These are phyloP conservation scores for Eucalyptus coolabah DNA, from an alignment of 345 rosid genomes.

Conservation along the genomic window DNA sequence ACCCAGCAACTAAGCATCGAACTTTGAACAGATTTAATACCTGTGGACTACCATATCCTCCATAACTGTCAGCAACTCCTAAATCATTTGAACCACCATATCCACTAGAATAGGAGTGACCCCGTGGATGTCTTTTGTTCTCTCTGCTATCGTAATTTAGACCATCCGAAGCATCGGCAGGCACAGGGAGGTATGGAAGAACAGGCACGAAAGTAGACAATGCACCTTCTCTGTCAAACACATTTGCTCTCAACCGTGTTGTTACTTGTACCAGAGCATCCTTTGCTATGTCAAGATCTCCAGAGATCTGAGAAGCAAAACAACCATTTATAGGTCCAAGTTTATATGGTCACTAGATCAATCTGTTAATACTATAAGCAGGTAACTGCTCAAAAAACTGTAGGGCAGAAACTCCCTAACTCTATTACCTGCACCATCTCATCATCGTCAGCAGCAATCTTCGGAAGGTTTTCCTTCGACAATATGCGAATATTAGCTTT, in stretches of 20 bases:
- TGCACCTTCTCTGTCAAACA: constrained; percentile 85
- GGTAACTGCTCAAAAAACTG: neutral
- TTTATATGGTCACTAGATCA: neutral
- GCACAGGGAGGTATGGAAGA: constrained; percentile 75
- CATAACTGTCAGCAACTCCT: constrained; percentile 46
- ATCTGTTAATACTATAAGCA: neutral
- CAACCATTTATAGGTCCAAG: neutral
- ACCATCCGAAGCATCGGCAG: constrained; percentile 48
- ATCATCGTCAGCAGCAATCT: constrained; percentile 79
- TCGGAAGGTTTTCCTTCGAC: constrained; percentile 81
- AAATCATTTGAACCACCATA: constrained; percentile 59
- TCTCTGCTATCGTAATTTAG: constrained; percentile 59
- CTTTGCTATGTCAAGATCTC: constrained; percentile 92
- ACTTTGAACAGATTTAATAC: constrained; percentile 4
- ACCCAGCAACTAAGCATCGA: neutral
- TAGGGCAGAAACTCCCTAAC: neutral
- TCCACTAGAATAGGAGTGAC: constrained; percentile 61
- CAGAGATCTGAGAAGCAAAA: constrained; percentile 48
- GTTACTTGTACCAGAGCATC: constrained; percentile 86
- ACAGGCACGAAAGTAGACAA: constrained; percentile 73
- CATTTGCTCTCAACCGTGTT: constrained; percentile 73
- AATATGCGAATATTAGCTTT: constrained; percentile 91
- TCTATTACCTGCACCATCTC: constrained; percentile 93
- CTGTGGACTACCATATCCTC: constrained; percentile 69
- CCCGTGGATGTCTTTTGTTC: constrained; percentile 63